Conservation (phyloP, 2,329 filamentous ascomycete genomes). For the Hypomyces rosellus region DNA sequence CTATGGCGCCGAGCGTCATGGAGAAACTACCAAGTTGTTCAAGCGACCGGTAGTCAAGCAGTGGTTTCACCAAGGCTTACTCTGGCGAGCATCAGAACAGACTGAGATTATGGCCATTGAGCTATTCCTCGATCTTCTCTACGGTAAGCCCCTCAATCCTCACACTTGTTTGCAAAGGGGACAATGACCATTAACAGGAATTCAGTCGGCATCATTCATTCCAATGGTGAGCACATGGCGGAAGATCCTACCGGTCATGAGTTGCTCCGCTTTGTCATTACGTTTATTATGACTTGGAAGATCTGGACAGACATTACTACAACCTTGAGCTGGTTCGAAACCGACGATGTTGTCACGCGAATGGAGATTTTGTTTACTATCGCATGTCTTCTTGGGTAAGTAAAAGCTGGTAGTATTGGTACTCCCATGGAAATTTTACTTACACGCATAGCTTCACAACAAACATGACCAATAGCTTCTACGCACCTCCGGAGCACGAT, state of each 20-base stretch:
- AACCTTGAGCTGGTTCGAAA: constrained; percentile 56
- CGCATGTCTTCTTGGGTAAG: constrained; percentile 51
- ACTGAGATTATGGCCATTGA: constrained; percentile 60
- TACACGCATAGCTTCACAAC: constrained; percentile 43
- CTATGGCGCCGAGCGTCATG: constrained; percentile 20
- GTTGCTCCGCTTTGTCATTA: constrained; percentile 54
- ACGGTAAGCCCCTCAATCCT: constrained; percentile 27
- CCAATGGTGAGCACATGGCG: constrained; percentile 55
- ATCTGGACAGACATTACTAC: constrained; percentile 56
- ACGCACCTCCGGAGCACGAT: constrained; percentile 31
- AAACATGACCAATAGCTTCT: constrained; percentile 53
- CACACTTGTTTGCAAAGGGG: too few species aligned
- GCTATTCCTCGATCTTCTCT: constrained; percentile 58
- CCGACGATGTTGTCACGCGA: constrained; percentile 53
- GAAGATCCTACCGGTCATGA: constrained; percentile 49
- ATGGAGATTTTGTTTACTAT: constrained; percentile 55
- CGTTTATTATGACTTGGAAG: constrained; percentile 58
- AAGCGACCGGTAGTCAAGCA: constrained; percentile 55
- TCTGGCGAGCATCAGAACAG: constrained; percentile 53
- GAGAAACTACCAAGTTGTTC: constrained; percentile 48
- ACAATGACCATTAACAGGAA: neutral
- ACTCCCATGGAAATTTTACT: neutral
- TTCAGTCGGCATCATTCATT: constrained; percentile 54
- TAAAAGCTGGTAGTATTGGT: neutral
- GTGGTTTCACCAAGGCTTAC: constrained; percentile 58